Conservation (phyloP, 148 eudicot species). For the Spergularia marina region DNA sequence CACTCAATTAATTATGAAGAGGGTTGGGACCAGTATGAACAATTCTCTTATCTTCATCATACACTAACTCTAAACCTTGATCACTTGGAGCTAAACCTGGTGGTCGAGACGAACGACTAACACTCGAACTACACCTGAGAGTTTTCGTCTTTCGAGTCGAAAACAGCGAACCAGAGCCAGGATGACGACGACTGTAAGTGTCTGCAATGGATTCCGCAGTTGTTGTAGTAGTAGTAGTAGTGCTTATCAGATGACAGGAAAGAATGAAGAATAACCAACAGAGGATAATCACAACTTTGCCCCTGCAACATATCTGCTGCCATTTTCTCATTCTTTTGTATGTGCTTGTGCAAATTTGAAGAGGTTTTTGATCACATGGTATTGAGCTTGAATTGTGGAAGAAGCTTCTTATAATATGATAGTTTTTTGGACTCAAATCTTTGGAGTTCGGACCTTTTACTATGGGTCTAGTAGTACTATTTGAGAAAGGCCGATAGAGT, state of each 20-base stretch:
- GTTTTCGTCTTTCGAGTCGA: neutral
- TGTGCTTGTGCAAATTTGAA: neutral
- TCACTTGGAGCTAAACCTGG: neutral
- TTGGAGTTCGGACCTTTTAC: too few relatives aligned
- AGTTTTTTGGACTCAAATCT: neutral
- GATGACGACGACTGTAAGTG: neutral
- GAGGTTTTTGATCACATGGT: neutral
- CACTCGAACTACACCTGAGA: neutral
- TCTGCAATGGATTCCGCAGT: neutral
- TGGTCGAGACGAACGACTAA: neutral
- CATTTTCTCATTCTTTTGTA: neutral
- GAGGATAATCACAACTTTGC: neutral
- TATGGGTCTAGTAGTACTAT: too few relatives aligned
- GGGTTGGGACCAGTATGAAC: constrained; percentile 28
- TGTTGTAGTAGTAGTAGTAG: neutral
- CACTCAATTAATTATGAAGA: constrained; percentile 16
- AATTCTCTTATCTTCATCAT: constrained; percentile 21
- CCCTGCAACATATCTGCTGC: neutral
- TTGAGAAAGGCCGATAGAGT: too few relatives aligned
- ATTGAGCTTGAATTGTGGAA: neutral
- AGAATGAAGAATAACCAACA: constrained; percentile 5
- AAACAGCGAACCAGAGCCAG: neutral
- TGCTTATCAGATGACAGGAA: neutral
- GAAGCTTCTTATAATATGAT: neutral
- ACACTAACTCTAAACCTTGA: neutral